Percentiles rank a stretch among this genome's conserved stretches.
These are phyloP conservation scores for Aspergillus candidus DNA, from an alignment of 2,329 filamentous ascomycete species.

Conservation along the genomic window DNA sequence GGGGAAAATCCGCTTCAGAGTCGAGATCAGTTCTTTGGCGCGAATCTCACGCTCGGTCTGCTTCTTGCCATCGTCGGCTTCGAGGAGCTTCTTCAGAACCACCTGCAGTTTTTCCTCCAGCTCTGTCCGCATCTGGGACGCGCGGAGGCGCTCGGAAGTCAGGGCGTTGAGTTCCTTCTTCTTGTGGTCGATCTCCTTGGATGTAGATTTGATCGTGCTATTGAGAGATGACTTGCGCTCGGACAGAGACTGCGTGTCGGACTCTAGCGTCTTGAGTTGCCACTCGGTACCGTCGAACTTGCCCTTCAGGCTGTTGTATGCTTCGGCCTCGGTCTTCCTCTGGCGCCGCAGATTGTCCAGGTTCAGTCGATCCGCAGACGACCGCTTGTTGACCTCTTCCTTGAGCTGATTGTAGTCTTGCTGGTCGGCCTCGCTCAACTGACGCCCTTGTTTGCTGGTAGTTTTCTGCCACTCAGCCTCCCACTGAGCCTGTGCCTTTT, in stretches of 20 bases:
- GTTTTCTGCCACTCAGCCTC: conserved; percentile 81
- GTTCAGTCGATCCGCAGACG: conserved; percentile 72
- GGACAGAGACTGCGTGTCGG: conserved; percentile 62
- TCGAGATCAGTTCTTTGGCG: conserved; percentile 75
- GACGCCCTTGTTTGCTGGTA: conserved; percentile 78
- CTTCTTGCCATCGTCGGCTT: conserved; percentile 77
- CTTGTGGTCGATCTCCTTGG: conserved; percentile 73
- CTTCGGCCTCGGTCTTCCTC: conserved; percentile 84
- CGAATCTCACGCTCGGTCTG: conserved; percentile 76
- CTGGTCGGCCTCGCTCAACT: conserved; percentile 77
- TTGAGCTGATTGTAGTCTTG: conserved; percentile 83
- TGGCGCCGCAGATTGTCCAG: conserved; percentile 83
- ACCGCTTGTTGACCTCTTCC: conserved; percentile 76
- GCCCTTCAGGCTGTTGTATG: conserved; percentile 79
- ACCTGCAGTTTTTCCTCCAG: conserved; percentile 87
- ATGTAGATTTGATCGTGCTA: conserved; percentile 59
- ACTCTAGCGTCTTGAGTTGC: conserved; percentile 65
- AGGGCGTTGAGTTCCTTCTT: conserved; percentile 86
- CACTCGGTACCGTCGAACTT: conserved; percentile 76
- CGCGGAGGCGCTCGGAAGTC: conserved; percentile 74
- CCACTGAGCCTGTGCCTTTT: conserved; percentile 83
- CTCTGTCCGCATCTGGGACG: conserved; percentile 76
- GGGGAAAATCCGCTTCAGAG: conserved; percentile 83
- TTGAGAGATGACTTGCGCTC: conserved; percentile 63
- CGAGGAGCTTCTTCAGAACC: conserved; percentile 70